Percentiles rank a stretch among this genome's conserved stretches.
Evolutionary conservation across 345 rosid species (phyloP).

Genomic region (Bruguiera sexangula): DNA sequence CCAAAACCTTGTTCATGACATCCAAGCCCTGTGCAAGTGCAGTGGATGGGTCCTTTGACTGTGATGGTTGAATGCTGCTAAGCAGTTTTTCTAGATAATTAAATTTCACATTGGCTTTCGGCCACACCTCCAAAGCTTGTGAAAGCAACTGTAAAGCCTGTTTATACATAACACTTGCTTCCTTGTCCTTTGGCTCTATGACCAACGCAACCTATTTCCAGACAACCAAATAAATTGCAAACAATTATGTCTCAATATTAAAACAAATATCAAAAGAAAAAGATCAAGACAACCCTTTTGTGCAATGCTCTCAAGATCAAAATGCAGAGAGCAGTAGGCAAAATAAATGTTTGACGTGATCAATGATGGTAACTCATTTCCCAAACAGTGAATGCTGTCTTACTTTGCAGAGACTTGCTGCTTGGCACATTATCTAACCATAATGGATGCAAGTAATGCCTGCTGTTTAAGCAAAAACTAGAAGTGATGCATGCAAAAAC

Average conservation of each 20-base stretch:
- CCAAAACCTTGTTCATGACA: constrained; percentile 97
- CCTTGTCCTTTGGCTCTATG: constrained; percentile 99
- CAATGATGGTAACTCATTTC: background rate
- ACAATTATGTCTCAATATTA: background rate
- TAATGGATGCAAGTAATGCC: background rate
- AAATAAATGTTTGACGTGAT: background rate
- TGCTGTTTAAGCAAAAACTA: background rate
- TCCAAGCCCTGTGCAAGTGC: constrained; percentile 99
- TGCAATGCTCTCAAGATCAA: background rate
- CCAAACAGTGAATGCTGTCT: background rate
- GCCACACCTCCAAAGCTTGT: constrained; percentile 97
- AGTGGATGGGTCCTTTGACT: constrained; percentile 92
- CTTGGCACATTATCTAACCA: background rate
- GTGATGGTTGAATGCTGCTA: constrained; percentile 84
- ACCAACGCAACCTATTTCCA: constrained; percentile 88
- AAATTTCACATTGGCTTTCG: constrained; percentile 94
- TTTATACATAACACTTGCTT: constrained; percentile 81
- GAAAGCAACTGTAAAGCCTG: constrained; percentile 94
- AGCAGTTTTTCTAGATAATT: constrained; percentile 90
- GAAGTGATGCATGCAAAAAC: background rate
- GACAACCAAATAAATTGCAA: constrained; percentile 7
- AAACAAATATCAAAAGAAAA: background rate
- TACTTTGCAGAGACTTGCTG: background rate
- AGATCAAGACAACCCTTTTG: background rate
- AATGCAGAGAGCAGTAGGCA: background rate